Conservation (phyloP, 1,284 basidiomycete genomes). For the Chiua sp. region DNA sequence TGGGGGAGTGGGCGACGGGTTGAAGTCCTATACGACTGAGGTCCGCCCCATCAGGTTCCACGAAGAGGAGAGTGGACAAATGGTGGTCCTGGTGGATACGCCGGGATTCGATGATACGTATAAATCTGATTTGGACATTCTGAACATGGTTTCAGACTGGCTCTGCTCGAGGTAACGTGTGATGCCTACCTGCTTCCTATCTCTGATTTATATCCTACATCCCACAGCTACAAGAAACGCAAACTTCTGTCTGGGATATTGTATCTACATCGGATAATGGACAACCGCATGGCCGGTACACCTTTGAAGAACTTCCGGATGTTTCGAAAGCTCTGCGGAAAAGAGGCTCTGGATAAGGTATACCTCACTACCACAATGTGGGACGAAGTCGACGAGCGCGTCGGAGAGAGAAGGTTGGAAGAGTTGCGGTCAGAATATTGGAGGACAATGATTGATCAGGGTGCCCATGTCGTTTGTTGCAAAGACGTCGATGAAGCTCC, state of each 20-base stretch:
- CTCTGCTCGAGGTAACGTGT: constrained; percentile 11
- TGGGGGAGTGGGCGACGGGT: constrained; percentile 19
- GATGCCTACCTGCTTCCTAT: background rate
- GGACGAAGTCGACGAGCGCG: constrained; percentile 19
- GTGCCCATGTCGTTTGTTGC: background rate
- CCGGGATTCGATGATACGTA: constrained; percentile 3
- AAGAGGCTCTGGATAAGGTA: constrained; percentile 22
- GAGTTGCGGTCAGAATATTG: constrained; percentile 24
- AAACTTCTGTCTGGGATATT: constrained; percentile 45
- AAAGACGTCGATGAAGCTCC: background rate
- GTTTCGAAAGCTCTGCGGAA: constrained; percentile 40
- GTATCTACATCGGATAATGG: constrained; percentile 56
- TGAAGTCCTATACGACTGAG: constrained; percentile 19
- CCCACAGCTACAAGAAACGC: constrained; percentile 38
- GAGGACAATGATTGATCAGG: constrained; percentile 1
- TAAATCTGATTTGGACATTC: constrained; percentile 24
- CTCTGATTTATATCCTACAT: background rate
- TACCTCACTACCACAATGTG: constrained; percentile 47
- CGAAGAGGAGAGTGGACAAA: background rate
- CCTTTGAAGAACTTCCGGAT: constrained; percentile 47
- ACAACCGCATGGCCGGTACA: constrained; percentile 49
- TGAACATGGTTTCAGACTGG: constrained; percentile 23
- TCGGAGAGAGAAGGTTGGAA: constrained; percentile 22
- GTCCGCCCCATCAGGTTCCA: constrained; percentile 13
- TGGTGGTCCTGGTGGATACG: constrained; percentile 8